These are phyloP conservation scores for Arachis hypogaea DNA, from an alignment of 306 rosid genomes.

Conservation along the genomic window DNA sequence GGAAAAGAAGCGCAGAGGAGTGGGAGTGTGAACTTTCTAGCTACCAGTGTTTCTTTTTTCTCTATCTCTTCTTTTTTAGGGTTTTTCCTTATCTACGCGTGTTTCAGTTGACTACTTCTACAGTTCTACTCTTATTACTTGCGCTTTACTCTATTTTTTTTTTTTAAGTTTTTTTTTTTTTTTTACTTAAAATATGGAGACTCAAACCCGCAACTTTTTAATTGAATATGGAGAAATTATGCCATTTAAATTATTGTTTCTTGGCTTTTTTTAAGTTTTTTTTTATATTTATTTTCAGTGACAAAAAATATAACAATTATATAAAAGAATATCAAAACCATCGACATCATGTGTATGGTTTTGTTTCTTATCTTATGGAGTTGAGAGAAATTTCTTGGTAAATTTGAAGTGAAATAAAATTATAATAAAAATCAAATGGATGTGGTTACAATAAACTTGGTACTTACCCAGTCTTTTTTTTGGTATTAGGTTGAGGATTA, in stretches of 20 bases:
- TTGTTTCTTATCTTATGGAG: too few relatives aligned
- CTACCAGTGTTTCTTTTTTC: background rate
- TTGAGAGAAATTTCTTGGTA: too few relatives aligned
- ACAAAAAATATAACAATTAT: background rate
- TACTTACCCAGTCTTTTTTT: too few relatives aligned
- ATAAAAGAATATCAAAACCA: background rate
- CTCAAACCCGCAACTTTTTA: too few relatives aligned
- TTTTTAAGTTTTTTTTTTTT: background rate
- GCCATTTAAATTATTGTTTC: too few relatives aligned
- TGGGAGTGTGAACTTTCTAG: background rate
- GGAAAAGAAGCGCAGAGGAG: conserved; percentile 8
- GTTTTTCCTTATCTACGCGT: conserved; percentile 36
- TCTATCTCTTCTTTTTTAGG: conserved; percentile 31
- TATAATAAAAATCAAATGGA: too few relatives aligned
- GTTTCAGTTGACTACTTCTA: conserved; percentile 14
- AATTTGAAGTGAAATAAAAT: too few relatives aligned
- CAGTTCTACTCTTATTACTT: background rate
- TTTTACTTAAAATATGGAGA: too few relatives aligned
- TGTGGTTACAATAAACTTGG: too few relatives aligned
- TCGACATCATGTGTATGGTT: background rate
- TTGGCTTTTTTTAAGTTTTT: background rate
- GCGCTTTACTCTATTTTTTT: background rate
- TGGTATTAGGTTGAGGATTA: too few relatives aligned
- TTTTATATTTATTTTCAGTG: background rate
- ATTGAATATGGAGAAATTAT: too few relatives aligned